These are phyloP conservation scores for Suillus placidus DNA, from an alignment of 768 basidiomycete species.

Conservation along the genomic window DNA sequence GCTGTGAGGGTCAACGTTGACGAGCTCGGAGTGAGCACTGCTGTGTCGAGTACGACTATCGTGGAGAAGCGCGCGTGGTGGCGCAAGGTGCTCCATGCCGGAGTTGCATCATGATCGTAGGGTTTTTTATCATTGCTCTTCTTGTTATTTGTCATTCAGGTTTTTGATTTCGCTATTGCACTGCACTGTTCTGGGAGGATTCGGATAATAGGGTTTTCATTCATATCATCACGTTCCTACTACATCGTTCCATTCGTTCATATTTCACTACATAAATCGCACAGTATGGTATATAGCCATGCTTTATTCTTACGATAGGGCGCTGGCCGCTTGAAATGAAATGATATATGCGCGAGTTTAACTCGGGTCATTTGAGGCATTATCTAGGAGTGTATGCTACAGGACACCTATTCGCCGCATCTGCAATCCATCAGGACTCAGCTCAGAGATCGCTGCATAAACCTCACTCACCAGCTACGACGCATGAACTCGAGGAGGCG, in stretches of 20 bases:
- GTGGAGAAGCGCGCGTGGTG: conserved; percentile 33
- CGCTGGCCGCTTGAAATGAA: not conserved
- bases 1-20: conserved; percentile 6
- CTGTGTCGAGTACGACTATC: not conserved
- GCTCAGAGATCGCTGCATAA: not conserved
- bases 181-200: not conserved
- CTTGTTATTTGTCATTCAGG: conserved; percentile 2
- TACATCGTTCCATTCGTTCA: not conserved
- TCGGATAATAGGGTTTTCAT: not conserved
- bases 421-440: not conserved
- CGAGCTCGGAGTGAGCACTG: conserved; percentile 8
- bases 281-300: not conserved
- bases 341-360: not conserved
- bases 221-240: not conserved
- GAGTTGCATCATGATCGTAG: not conserved
- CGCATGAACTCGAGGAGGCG: not conserved
- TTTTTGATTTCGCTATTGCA: conserved; percentile 6
- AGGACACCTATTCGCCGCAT: not conserved
- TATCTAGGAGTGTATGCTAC: not conserved
- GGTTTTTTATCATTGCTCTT: not conserved
- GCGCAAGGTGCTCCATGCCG: conserved; percentile 31
- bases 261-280: not conserved
- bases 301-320: not conserved
- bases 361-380: not conserved
- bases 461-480: conserved; percentile 1